phyloP scores from a whole-genome alignment of 2,329 filamentous ascomycete species.

The Fusarium vanettenii region DNA sequence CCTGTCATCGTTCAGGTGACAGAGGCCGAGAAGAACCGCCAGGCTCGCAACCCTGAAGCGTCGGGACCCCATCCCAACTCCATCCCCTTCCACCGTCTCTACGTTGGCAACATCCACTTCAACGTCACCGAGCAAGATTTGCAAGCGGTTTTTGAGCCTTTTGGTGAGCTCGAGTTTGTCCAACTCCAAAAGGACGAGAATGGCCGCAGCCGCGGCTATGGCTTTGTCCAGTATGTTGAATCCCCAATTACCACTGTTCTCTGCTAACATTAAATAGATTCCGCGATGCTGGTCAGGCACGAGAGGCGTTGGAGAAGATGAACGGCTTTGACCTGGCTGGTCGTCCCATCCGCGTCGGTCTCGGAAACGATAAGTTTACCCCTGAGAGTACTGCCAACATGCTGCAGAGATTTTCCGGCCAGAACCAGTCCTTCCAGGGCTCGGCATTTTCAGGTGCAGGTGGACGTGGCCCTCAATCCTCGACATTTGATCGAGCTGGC shows the following conservation, averaged over 20 bases:
- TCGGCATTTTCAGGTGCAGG: constrained; percentile 92
- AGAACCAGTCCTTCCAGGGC: constrained; percentile 83
- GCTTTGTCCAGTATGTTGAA: constrained; percentile 92
- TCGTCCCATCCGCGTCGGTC: constrained; percentile 96
- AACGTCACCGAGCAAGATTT: constrained; percentile 97
- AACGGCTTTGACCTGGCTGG: constrained; percentile 98
- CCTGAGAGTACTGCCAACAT: constrained; percentile 94
- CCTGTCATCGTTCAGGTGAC: constrained; percentile 98
- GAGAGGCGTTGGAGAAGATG: constrained; percentile 98
- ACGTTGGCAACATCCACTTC: constrained; percentile 99
- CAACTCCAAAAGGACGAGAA: constrained; percentile 97
- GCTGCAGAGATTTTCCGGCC: constrained; percentile 89
- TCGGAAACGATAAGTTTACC: constrained; percentile 99
- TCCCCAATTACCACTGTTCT: neutral
- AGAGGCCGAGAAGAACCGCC: constrained; percentile 99
- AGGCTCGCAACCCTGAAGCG: constrained; percentile 84
- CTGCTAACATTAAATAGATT: constrained; percentile 71
- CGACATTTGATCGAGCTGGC: constrained; percentile 90
- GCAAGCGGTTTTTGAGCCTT: constrained; percentile 96
- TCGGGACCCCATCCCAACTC: constrained; percentile 79
- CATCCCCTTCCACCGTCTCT: constrained; percentile 96
- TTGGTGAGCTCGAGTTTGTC: constrained; percentile 97
- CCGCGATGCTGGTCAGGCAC: constrained; percentile 88
- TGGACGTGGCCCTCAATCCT: constrained; percentile 85
- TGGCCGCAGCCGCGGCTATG: constrained; percentile 92